Conservation (phyloP, 2,329 filamentous ascomycete genomes). For the Fusarium ramigenum region DNA sequence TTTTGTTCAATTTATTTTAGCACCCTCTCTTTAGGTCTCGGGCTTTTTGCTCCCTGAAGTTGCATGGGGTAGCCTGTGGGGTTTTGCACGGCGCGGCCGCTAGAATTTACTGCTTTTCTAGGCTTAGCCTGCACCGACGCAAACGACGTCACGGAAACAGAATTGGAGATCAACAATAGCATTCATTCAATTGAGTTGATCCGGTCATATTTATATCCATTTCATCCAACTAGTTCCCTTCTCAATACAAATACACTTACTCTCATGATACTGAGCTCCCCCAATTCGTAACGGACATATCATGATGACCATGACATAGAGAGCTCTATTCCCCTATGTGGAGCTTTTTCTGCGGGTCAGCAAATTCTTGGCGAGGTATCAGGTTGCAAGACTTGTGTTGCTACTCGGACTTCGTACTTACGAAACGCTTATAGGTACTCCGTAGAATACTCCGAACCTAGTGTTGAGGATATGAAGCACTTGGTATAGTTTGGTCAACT, state of each 20-base stretch:
- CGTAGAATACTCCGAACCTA: constrained; percentile 2
- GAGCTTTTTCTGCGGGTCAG: constrained; percentile 12
- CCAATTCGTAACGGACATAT: not conserved
- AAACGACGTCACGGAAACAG: constrained; percentile 31
- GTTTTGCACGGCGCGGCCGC: constrained; percentile 11
- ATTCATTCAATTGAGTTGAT: not conserved
- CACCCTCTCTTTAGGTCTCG: not conserved
- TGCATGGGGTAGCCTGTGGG: constrained; percentile 17
- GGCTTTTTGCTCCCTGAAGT: not conserved
- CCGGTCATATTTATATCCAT: not conserved
- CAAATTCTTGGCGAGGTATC: constrained; percentile 17
- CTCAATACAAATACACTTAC: accelerated
- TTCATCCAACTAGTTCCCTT: accelerated
- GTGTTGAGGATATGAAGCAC: not conserved
- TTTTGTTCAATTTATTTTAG: not conserved
- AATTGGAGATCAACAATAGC: not conserved
- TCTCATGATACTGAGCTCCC: accelerated
- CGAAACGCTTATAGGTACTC: constrained; percentile 14
- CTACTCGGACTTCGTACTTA: constrained; percentile 22
- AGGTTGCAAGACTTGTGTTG: constrained; percentile 13
- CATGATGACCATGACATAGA: constrained; percentile 20
- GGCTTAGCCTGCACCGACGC: constrained; percentile 13
- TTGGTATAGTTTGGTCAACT: not conserved
- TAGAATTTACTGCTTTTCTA: constrained; percentile 5
- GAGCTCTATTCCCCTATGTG: constrained; percentile 17